Conservation (phyloP, 768 basidiomycete species). For the Trametes coccinea region DNA sequence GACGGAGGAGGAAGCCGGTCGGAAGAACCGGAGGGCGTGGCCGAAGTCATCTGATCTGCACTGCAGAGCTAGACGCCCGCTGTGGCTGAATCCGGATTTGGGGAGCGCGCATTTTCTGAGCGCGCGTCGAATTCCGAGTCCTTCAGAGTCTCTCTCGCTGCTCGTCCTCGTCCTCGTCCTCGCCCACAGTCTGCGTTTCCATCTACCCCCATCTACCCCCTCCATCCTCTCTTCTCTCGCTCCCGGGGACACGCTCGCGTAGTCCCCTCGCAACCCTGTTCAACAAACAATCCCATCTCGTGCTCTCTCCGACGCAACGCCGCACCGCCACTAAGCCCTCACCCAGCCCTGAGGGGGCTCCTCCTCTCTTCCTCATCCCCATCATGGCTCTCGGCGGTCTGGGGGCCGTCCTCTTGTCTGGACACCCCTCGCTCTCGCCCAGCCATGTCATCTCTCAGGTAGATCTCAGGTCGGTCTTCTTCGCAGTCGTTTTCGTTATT, state of each 20-base stretch:
- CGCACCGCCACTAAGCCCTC: slow-evolving; percentile 25
- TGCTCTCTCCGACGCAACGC: slow-evolving; percentile 27
- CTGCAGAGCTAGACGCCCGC: not conserved
- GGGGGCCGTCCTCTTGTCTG: slow-evolving; percentile 59
- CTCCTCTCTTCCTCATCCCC: slow-evolving; percentile 58
- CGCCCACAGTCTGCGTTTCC: not conserved
- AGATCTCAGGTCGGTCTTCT: slow-evolving; percentile 71
- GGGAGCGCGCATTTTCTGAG: not conserved
- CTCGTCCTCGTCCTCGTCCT: too few species aligned
- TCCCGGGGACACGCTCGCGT: slow-evolving; percentile 27
- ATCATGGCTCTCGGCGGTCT: slow-evolving; percentile 64
- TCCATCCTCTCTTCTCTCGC: slow-evolving; percentile 5
- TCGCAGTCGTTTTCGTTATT: slow-evolving; percentile 65
- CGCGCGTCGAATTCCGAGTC: slow-evolving; percentile 11
- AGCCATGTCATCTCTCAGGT: slow-evolving; percentile 49
- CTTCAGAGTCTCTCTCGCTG: not conserved
- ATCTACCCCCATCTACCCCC: slow-evolving; percentile 2
- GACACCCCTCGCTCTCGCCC: slow-evolving; percentile 46
- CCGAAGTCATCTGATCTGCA: slow-evolving; percentile 20
- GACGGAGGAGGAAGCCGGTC: slow-evolving; percentile 16
- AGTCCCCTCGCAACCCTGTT: slow-evolving; percentile 31
- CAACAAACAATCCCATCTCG: slow-evolving; percentile 18
- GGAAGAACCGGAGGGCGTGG: slow-evolving; percentile 7
- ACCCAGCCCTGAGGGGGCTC: slow-evolving; percentile 39
- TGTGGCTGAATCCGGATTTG: slow-evolving; percentile 4